Percentiles rank a stretch among this genome's conserved stretches.
These are phyloP conservation scores for Talaromyces sp. DNA, from an alignment of 2,329 filamentous ascomycete genomes.

Conservation along the genomic window DNA sequence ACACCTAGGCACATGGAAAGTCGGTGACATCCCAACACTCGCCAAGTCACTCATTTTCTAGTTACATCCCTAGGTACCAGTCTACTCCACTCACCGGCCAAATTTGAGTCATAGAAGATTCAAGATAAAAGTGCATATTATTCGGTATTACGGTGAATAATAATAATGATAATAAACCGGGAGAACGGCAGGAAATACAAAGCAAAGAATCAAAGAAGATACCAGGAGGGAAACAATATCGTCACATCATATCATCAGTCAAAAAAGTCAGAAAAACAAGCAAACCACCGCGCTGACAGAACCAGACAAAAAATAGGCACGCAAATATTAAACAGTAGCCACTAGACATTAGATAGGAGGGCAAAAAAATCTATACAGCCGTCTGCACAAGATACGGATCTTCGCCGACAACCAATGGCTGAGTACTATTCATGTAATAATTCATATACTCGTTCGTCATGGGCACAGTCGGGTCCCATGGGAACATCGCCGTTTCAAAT, in stretches of 20 bases:
- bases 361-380: slow-evolving; percentile 24
- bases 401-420: slow-evolving; percentile 31
- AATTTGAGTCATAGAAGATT: not conserved
- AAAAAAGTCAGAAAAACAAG: not conserved
- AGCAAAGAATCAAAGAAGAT: not conserved
- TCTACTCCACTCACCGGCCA: not conserved
- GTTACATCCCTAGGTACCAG: not conserved
- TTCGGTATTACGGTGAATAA: not conserved
- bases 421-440: slow-evolving; percentile 17
- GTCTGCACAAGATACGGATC: slow-evolving; percentile 38
- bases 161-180: not conserved
- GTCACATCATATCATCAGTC: slow-evolving; percentile 4
- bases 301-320: slow-evolving; percentile 14
- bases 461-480: slow-evolving; percentile 28
- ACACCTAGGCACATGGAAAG: not conserved
- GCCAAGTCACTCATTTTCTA: not conserved
- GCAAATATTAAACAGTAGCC: slow-evolving; percentile 7
- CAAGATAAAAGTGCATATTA: not conserved
- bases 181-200: not conserved
- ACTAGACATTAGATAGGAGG: slow-evolving; percentile 15
- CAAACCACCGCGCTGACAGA: not conserved
- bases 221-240: not conserved
- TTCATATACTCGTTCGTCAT: slow-evolving; percentile 31
- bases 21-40: not conserved
- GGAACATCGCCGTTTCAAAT: slow-evolving; percentile 23